Base-by-base conservation (phyloP, 352 stramenopile species). In the Globisporangium viniferum region DNA sequence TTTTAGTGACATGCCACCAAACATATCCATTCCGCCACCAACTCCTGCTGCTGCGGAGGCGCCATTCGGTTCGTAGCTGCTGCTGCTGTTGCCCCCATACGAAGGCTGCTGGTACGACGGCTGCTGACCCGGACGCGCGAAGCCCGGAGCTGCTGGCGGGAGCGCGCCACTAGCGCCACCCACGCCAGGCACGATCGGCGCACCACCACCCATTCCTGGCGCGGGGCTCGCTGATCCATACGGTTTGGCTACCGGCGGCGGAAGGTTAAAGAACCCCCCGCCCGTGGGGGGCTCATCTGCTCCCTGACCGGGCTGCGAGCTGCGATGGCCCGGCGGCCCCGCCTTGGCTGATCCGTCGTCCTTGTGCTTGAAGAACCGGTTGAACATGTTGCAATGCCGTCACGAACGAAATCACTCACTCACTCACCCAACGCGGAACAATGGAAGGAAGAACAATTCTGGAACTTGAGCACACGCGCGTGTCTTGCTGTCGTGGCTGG, bases 261-360 rank as follows among this genome's bases (percentile, higher is more conserved):
- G 88, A 10, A 95, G 70, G 59, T 95, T 95, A 71, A 95, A 95
- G 82, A 93, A 93, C 44, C 88, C 88, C 33, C 88, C 88, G 33
- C 86, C 88, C 8, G 72, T 69, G 8, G 73, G 79, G 8, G 73
- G 79, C 27, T 79, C 73, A 18, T 87, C 77, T 5, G 41, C 59
- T 36, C 64, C 57, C 8, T 59, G 48, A 7, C 70, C 66, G 0
- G 70, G 35, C 22, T 79, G 71, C n/a, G 72, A 68, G 56, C 72
- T 71, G 29, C 82, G 85, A 74, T 89, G 83, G 36, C 82, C 86
- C 12, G 79, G 77, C 18, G 86, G 84, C 0, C 81, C 79, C 27
- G 65, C 70, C 76, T 70, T 70, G 6, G 65, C 55, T n/a, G 91
- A 92, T 31, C 77, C 77, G 70, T 93, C 83, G 22, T 92, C 81